These are phyloP conservation scores for Heteromeles arbutifolia DNA, from an alignment of 306 rosid genomes.

Conservation along the genomic window DNA sequence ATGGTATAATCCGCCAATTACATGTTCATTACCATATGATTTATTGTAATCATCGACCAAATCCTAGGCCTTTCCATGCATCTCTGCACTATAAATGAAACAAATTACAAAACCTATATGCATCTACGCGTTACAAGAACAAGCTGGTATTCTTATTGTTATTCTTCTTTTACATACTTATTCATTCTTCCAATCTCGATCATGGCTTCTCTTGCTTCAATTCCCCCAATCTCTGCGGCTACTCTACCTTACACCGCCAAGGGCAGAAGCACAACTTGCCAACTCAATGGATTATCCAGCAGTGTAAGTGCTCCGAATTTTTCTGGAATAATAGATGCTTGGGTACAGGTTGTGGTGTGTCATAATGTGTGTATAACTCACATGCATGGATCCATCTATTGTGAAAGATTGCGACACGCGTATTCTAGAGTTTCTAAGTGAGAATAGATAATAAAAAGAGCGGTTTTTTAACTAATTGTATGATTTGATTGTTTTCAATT, in stretches of 20 bases:
- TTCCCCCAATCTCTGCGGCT: conserved; percentile 15
- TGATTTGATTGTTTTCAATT: background rate
- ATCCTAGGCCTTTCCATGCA: background rate
- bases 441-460: too few species aligned
- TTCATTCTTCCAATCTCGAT: background rate
- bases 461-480: background rate
- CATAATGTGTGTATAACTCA: background rate
- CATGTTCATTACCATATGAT: background rate
- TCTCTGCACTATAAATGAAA: background rate
- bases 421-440: too few species aligned
- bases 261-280: conserved; percentile 20
- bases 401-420: background rate
- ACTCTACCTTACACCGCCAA: conserved; percentile 22
- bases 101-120: background rate
- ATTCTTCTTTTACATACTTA: background rate
- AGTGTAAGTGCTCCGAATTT: conserved; percentile 11
- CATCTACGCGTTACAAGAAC: background rate
- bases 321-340: background rate
- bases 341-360: background rate
- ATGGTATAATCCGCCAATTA: conserved; percentile 9
- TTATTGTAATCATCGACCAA: background rate
- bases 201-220: conserved; percentile 42
- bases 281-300: conserved; percentile 10
- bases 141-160: background rate
- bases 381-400: background rate